phyloP scores from a whole-genome alignment of 1,284 basidiomycete species.

The Cystobasidiaceae sp. region DNA sequence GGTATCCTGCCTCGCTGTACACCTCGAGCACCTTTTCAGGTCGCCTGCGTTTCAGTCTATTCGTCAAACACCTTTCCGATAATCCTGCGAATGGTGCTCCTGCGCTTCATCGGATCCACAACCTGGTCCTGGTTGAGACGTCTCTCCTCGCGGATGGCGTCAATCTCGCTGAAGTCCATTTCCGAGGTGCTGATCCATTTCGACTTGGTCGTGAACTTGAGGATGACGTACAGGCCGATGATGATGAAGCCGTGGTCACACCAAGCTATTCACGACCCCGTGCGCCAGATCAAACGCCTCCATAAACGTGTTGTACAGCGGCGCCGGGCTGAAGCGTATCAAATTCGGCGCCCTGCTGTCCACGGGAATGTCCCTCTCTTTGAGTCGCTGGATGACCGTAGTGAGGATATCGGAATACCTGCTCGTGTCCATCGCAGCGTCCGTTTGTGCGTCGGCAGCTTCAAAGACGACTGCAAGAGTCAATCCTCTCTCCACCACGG shows the following conservation, averaged over 20 bases:
- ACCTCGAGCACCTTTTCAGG: no score
- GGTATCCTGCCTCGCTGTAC: no score
- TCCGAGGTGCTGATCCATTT: conserved; percentile 1
- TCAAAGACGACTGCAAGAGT: neutral
- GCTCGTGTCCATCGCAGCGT: neutral
- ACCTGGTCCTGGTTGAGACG: neutral
- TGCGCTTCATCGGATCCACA: neutral
- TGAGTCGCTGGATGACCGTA: conserved; percentile 57
- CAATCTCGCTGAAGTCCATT: conserved; percentile 36
- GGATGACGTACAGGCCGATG: neutral
- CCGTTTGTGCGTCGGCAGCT: neutral
- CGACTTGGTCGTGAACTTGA: neutral
- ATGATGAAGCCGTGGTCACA: neutral
- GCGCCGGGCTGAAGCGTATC: conserved; percentile 74
- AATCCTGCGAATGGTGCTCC: neutral
- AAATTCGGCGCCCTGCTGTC: conserved; percentile 86
- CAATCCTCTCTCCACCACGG: neutral
- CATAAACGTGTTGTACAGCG: conserved; percentile 72
- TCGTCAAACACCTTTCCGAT: no score
- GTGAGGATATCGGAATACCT: neutral
- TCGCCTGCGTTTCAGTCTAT: no score
- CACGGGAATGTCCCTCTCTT: conserved; percentile 69
- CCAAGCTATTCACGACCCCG: neutral
- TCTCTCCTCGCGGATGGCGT: conserved; percentile 35
- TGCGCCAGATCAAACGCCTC: conserved; percentile 49